These are phyloP conservation scores for Annulohypoxylon truncatum DNA, from an alignment of 2,329 filamentous ascomycete species.

Conservation along the genomic window DNA sequence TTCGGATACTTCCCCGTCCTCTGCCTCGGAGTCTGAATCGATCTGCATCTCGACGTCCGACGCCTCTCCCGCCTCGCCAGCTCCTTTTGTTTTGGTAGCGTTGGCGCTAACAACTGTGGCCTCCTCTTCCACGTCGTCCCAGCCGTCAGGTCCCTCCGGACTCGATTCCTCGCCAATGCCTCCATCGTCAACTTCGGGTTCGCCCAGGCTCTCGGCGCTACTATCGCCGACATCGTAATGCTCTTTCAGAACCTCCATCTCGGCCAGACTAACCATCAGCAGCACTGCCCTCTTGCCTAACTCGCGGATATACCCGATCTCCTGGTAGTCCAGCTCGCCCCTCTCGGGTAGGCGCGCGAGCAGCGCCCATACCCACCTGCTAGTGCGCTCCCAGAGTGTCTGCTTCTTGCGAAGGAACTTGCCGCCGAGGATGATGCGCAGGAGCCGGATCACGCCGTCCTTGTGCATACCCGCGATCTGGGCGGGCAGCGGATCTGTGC, in stretches of 20 bases:
- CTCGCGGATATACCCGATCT: slow-evolving; percentile 81
- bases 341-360: slow-evolving; percentile 79
- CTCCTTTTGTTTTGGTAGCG: slow-evolving; percentile 31
- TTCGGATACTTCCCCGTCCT: slow-evolving; percentile 54
- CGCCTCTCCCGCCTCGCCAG: slow-evolving; percentile 44
- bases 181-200: slow-evolving; percentile 55
- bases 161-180: slow-evolving; percentile 59
- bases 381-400: slow-evolving; percentile 72
- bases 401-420: slow-evolving; percentile 71
- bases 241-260: slow-evolving; percentile 62
- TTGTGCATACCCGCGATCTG: slow-evolving; percentile 75
- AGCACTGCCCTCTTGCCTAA: slow-evolving; percentile 80
- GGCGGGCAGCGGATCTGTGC: slow-evolving; percentile 66
- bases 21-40: slow-evolving; percentile 51
- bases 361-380: slow-evolving; percentile 87
- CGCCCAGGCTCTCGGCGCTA: slow-evolving; percentile 46
- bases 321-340: slow-evolving; percentile 79
- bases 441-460: slow-evolving; percentile 71
- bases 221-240: slow-evolving; percentile 53
- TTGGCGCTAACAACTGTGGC: background rate
- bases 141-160: slow-evolving; percentile 46
- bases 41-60: slow-evolving; percentile 51
- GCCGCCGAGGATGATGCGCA: slow-evolving; percentile 74
- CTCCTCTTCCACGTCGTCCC: slow-evolving; percentile 51
- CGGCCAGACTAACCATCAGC: slow-evolving; percentile 65